Evolutionary conservation across 2,329 filamentous ascomycete genomes (phyloP).

Genomic region (Fusarium albidum): DNA sequence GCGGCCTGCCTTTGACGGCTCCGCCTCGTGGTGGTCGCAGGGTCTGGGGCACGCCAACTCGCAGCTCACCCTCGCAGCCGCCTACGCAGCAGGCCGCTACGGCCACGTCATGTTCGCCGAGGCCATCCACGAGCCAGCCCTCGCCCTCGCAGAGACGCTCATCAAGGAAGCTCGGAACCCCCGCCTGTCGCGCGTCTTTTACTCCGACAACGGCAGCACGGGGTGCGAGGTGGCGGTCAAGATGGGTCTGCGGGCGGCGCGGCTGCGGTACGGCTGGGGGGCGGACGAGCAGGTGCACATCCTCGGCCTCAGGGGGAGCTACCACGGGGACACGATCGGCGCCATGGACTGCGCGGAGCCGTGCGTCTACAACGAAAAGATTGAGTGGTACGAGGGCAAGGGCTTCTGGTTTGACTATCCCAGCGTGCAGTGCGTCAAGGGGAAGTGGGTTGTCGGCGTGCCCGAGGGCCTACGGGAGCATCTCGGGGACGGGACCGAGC

Average conservation of each 20-base stretch:
- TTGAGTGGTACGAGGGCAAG: constrained; percentile 84
- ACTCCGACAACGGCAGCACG: constrained; percentile 84
- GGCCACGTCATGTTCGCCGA: constrained; percentile 90
- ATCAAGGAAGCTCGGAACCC: constrained; percentile 68
- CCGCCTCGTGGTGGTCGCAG: constrained; percentile 92
- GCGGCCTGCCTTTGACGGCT: constrained; percentile 77
- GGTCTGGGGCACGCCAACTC: constrained; percentile 84
- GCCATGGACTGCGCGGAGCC: constrained; percentile 88
- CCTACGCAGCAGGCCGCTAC: constrained; percentile 83
- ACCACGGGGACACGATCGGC: constrained; percentile 88
- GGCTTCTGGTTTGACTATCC: constrained; percentile 87
- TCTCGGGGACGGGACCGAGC: constrained; percentile 53
- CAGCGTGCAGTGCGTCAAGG: constrained; percentile 70
- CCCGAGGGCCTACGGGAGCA: constrained; percentile 57
- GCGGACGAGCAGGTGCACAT: constrained; percentile 68
- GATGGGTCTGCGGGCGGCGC: constrained; percentile 79
- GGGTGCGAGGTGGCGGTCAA: constrained; percentile 86
- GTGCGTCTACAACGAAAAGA: constrained; percentile 79
- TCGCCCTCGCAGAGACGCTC: constrained; percentile 72
- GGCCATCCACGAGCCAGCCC: constrained; percentile 79
- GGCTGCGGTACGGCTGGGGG: constrained; percentile 72
- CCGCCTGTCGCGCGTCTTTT: constrained; percentile 77
- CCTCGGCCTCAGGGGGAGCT: constrained; percentile 79
- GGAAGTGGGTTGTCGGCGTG: constrained; percentile 70
- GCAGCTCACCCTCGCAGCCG: constrained; percentile 74